Evolutionary conservation across 257 asterid species (phyloP).

Genomic region (Linaria vulgaris): DNA sequence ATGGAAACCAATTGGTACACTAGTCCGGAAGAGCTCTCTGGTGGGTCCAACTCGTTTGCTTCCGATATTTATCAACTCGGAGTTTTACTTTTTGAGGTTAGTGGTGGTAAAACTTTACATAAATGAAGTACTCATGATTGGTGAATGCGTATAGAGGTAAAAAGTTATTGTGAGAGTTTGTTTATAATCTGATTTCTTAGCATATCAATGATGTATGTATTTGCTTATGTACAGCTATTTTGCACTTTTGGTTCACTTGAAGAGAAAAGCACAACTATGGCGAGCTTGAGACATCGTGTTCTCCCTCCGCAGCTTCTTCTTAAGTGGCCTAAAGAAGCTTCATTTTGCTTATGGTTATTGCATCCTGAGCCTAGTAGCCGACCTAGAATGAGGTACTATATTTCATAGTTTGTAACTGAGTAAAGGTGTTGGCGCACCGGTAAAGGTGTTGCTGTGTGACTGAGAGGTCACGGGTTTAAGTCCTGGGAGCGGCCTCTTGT

Average conservation of each 20-base stretch:
- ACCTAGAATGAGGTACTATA: slow-evolving; percentile 68
- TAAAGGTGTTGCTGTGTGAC: too few relatives aligned
- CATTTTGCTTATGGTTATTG: slow-evolving; percentile 92
- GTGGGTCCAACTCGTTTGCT: slow-evolving; percentile 56
- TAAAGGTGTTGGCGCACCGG: too few relatives aligned
- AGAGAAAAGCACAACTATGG: slow-evolving; percentile 78
- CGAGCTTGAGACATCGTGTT: slow-evolving; percentile 80
- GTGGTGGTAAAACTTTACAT: slow-evolving; percentile 3
- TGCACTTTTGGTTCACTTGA: slow-evolving; percentile 65
- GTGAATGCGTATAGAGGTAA: too few relatives aligned
- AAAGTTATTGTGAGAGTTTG: not conserved
- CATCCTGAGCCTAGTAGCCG: slow-evolving; percentile 89
- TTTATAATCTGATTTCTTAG: not conserved
- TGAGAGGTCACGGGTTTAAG: too few relatives aligned
- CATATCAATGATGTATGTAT: slow-evolving; percentile 18
- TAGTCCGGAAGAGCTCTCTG: slow-evolving; percentile 75
- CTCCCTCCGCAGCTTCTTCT: slow-evolving; percentile 93
- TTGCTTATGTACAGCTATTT: slow-evolving; percentile 62
- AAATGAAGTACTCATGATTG: too few relatives aligned
- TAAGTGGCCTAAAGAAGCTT: slow-evolving; percentile 97
- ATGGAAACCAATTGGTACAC: slow-evolving; percentile 86
- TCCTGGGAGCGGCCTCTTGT: too few relatives aligned
- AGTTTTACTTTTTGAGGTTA: slow-evolving; percentile 90
- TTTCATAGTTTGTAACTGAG: not conserved
- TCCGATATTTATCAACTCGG: slow-evolving; percentile 93